Evolutionary conservation across 2,329 filamentous ascomycete genomes (phyloP), one percentile per base, ranked within the genome.

Genomic region (Aureobasidium namibiae): DNA sequence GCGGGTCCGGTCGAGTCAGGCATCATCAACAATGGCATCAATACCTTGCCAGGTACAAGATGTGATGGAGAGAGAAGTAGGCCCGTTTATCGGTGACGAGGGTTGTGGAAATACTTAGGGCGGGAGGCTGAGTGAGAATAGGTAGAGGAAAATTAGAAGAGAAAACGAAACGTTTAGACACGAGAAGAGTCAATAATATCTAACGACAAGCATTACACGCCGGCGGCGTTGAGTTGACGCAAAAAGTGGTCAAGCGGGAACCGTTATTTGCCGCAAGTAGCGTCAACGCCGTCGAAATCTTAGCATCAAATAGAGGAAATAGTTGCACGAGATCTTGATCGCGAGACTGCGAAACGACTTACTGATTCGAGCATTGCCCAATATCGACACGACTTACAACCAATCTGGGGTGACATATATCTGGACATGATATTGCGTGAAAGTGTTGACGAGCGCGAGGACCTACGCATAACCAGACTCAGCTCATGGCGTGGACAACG

Each of bases 11-110:
- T 52, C 26, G 62, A 62, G 34, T 62, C 61, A 38, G 62, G 53
- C 62, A 63, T 63, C 24, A 56, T 62, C n/a, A n/a, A n/a, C 31
- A 61, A 61, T 23, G 56, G 60, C 49, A 60, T 56, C 56, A 50
- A 49, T 45, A 50, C 45, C 54, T 48, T 21, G 34, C 54, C 39
- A 44, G 36, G n/a, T 33, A 59, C 4, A 38, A 50, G 31, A 33
- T 33, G 42, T 23, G 54, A 59, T 29, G 33, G 36, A n/a, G 29
- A 5, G 10, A 21, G 33, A 34, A 50, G 33, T 36, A 59, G 36
- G 56, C 42, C 54, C 31, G 54, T 29, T 48, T 14, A 36, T 36
- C 4, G 41, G 38, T 44, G 39, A 45, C 18, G 39, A 24, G 33
- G 11, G 23, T 18, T 16, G 56, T 26, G 24, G 38, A 34, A 31